Base-by-base conservation (phyloP, 139 green algal species). In the Microglena sp. region DNA sequence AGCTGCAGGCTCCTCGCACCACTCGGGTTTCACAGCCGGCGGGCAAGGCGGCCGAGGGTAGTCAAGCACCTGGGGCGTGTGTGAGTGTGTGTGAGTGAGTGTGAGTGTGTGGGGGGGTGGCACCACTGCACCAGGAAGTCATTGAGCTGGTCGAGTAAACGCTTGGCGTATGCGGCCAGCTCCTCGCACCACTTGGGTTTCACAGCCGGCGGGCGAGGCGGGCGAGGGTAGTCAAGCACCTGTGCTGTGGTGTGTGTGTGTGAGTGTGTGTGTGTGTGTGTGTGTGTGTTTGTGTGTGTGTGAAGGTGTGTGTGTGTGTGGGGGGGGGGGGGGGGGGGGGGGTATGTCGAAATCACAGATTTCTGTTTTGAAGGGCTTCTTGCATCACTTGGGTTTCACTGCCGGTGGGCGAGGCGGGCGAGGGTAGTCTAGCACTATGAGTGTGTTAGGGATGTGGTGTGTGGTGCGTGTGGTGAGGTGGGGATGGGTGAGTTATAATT, bases 121-220 rank as follows among this genome's bases (percentile, higher is more conserved):
- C n/a, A n/a, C n/a, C n/a, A 55, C 71, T 77, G 60, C 62, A 71
- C 68, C 22, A 80, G 60, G 27, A 71, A 67, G 64, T 80, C 74
- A 28, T 76, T 73, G 5, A 80, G 60, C 68, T 75, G 67, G 55
- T 80, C 74, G 7, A 80, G 33, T 2, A 80, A 7, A 7, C 74
- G 68, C 5, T 62, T 33, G 2, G 69, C 69, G 45, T 74, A 80
- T 0, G 53, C 21, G 6, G 4, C 32, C 5, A 64, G 34, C 5
- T 32, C 22, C 56, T 80, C 74, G 45, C 74, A 80, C 74, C 74
- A 80, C 60, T 80, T 68, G 4, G 59, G 74, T 57, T 74, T 74
- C 28, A 80, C 68, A 22, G 73, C 60, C 29, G 74, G 74, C 29
- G 74, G 74, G 1, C 74, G 68, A 3, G 57, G 68, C 6, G 68